Conservation (phyloP, 192 early-diverging fungal genomes). For the Martensiomyces pterosporus region DNA sequence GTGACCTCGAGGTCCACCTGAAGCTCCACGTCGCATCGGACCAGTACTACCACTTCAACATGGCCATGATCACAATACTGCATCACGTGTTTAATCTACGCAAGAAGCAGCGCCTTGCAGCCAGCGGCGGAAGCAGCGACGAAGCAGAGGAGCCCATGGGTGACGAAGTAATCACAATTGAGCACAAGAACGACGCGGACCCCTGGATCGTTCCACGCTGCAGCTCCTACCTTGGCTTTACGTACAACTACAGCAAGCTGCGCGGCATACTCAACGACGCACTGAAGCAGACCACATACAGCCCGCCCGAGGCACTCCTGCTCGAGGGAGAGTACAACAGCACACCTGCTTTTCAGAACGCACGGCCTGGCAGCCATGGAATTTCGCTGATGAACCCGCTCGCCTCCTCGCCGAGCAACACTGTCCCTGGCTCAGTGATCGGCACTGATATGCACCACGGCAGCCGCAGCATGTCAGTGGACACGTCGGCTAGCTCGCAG, state of each 20-base stretch:
- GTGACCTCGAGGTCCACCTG: slow-evolving; percentile 44
- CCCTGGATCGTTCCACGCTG: slow-evolving; percentile 51
- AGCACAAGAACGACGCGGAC: slow-evolving; percentile 31
- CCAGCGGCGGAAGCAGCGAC: not conserved
- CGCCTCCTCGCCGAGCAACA: too few relatives aligned
- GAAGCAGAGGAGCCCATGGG: slow-evolving; percentile 3
- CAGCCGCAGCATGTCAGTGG: not conserved
- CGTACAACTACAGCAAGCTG: slow-evolving; percentile 41
- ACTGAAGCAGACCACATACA: slow-evolving; percentile 48
- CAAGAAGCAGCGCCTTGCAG: slow-evolving; percentile 27
- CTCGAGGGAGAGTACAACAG: slow-evolving; percentile 6
- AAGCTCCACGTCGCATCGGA: slow-evolving; percentile 46
- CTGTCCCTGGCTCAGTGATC: too few relatives aligned
- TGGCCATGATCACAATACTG: slow-evolving; percentile 51
- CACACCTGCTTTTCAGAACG: not conserved
- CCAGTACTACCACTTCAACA: slow-evolving; percentile 52
- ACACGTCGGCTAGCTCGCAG: not conserved
- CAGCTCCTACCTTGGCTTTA: slow-evolving; percentile 47
- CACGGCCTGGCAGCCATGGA: not conserved
- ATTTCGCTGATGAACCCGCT: not conserved
- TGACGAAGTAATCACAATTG: too few relatives aligned
- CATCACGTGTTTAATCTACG: slow-evolving; percentile 49
- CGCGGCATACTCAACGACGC: slow-evolving; percentile 41
- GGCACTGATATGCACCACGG: slow-evolving; percentile 1
- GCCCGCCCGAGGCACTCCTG: slow-evolving; percentile 29